phyloP scores from a whole-genome alignment of 2,329 filamentous ascomycete species.

The Xylaria sp. region DNA sequence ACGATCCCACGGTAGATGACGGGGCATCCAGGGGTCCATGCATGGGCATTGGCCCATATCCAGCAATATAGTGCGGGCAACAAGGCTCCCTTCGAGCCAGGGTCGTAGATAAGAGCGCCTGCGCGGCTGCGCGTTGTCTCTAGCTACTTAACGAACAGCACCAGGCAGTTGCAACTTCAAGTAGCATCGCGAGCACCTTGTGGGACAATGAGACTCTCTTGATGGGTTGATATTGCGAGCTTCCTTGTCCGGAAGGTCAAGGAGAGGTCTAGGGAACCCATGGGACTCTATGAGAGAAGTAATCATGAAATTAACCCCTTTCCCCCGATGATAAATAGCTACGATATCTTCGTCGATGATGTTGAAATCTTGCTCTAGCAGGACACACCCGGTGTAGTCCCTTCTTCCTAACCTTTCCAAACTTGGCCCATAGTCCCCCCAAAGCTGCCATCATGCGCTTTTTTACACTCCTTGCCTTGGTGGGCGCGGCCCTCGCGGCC shows the following conservation, averaged over 20 bases:
- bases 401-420: constrained; percentile 16
- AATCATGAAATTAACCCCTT: constrained; percentile 18
- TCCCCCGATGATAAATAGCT: constrained; percentile 36
- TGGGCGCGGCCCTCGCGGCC: constrained; percentile 41
- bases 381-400: constrained; percentile 21
- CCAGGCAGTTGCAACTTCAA: constrained; percentile 19
- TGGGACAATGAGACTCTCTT: constrained; percentile 10
- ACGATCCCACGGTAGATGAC: constrained; percentile 17
- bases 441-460: constrained; percentile 35
- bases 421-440: neutral
- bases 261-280: neutral
- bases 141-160: constrained; percentile 12
- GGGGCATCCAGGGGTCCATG: constrained; percentile 17
- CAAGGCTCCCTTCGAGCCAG: constrained; percentile 29
- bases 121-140: constrained; percentile 23
- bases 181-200: constrained; percentile 23
- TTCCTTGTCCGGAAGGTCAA: constrained; percentile 26
- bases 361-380: constrained; percentile 12
- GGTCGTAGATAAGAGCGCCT: constrained; percentile 33
- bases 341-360: constrained; percentile 25
- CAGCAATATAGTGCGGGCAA: constrained; percentile 6
- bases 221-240: constrained; percentile 11
- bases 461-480: constrained; percentile 32
- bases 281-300: constrained; percentile 24
- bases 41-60: constrained; percentile 20